A percentile compares a stretch with the other conserved stretches of the same genome.
Conservation (phyloP, 2,329 filamentous ascomycete species). For the Fusarium metavorans region DNA sequence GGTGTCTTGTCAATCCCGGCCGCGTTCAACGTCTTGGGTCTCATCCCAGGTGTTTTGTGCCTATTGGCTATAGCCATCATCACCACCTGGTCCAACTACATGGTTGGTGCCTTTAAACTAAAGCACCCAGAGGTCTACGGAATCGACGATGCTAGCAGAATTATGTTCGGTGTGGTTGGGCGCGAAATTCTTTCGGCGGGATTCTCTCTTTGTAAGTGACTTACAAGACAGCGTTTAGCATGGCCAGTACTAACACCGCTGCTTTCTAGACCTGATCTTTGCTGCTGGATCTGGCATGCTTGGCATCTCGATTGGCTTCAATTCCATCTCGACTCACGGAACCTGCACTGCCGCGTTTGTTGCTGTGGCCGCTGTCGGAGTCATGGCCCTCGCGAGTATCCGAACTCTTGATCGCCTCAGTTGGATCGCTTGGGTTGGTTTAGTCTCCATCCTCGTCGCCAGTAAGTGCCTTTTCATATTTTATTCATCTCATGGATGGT, state of each 20-base stretch:
- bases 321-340: background rate
- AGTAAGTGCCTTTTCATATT: conserved; percentile 4
- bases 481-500: background rate
- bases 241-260: too few species aligned
- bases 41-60: background rate
- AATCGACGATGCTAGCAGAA: background rate
- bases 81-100: background rate
- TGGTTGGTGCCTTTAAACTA: background rate
- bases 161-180: background rate
- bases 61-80: background rate
- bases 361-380: background rate
- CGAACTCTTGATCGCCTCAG: conserved; percentile 46
- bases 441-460: conserved; percentile 43
- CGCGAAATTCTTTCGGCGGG: background rate
- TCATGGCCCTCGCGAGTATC: conserved; percentile 10
- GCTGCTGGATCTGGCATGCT: background rate
- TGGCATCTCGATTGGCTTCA: background rate
- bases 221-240: background rate
- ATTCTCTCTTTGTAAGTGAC: background rate
- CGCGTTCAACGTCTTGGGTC: background rate
- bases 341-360: background rate
- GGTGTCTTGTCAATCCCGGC: background rate
- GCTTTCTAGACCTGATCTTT: background rate
- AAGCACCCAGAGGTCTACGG: background rate
- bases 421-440: conserved; percentile 49